Evolutionary conservation across 495 filamentous ascomycete species (phyloP).

Genomic region (Xylaria acuta): DNA sequence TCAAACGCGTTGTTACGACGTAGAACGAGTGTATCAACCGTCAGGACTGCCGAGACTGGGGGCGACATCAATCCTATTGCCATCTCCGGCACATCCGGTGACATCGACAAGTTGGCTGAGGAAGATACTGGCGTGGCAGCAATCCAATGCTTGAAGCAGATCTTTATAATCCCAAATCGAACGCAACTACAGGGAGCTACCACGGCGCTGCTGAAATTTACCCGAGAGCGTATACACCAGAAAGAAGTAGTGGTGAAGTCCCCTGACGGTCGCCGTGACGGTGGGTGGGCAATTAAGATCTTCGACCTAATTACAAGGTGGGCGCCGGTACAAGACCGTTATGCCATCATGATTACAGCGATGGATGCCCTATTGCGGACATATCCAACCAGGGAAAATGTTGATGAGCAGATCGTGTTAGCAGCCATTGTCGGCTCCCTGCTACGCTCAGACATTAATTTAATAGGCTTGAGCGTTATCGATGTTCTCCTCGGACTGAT

Average conservation of each 20-base stretch:
- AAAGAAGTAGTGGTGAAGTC: conserved; percentile 51
- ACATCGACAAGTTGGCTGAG: conserved; percentile 85
- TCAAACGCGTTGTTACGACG: conserved; percentile 64
- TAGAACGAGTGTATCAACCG: conserved; percentile 79
- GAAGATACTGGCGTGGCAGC: conserved; percentile 85
- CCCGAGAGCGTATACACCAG: conserved; percentile 62
- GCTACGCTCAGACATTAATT: conserved; percentile 84
- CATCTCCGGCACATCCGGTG: conserved; percentile 75
- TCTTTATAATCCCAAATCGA: conserved; percentile 77
- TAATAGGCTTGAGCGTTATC: conserved; percentile 93
- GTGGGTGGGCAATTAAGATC: conserved; percentile 79
- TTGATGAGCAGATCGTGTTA: conserved; percentile 74
- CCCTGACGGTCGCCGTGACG: conserved; percentile 44
- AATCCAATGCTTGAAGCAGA: conserved; percentile 78
- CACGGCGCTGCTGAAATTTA: conserved; percentile 71
- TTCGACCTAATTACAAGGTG: conserved; percentile 78
- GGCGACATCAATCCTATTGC: conserved; percentile 71
- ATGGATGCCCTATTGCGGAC: conserved; percentile 75
- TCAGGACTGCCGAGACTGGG: conserved; percentile 69
- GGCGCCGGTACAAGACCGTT: conserved; percentile 91
- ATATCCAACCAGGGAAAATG: conserved; percentile 66
- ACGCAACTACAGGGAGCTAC: conserved; percentile 79
- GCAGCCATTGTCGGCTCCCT: conserved; percentile 77
- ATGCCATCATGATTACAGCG: conserved; percentile 79
- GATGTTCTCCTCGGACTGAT: conserved; percentile 84